Conservation (phyloP, 768 basidiomycete genomes). For the Agrocybe praecox region DNA sequence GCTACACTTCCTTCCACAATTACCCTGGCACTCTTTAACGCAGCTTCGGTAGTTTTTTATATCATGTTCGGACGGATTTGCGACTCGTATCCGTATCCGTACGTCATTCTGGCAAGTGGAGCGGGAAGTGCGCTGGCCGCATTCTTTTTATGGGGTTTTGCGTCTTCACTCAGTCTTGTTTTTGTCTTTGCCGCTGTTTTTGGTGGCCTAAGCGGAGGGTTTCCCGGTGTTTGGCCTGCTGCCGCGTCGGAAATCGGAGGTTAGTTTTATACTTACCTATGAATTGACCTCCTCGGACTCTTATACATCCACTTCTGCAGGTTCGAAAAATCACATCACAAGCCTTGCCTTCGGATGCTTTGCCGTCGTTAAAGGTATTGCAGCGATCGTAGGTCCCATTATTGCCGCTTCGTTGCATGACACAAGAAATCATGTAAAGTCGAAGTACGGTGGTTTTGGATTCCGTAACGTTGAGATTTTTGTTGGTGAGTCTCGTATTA, state of each 20-base stretch:
- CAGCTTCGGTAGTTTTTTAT: slow-evolving; percentile 1
- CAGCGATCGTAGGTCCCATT: slow-evolving; percentile 9
- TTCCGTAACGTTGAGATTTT: slow-evolving; percentile 13
- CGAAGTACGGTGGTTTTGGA: slow-evolving; percentile 8
- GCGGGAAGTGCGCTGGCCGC: slow-evolving; percentile 7
- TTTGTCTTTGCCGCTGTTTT: slow-evolving; percentile 9
- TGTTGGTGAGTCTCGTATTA: slow-evolving; percentile 3
- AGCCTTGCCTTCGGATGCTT: slow-evolving; percentile 11
- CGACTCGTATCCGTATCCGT: slow-evolving; percentile 12
- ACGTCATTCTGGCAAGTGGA: slow-evolving; percentile 9
- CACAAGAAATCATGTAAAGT: slow-evolving; percentile 1
- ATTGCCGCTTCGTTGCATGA: slow-evolving; percentile 8
- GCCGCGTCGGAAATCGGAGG: background rate
- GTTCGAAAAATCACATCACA: slow-evolving; percentile 7
- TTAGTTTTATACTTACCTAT: background rate
- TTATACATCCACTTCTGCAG: background rate
- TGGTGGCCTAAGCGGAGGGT: slow-evolving; percentile 1
- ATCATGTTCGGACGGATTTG: slow-evolving; percentile 9
- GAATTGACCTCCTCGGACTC: background rate
- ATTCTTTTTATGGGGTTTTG: slow-evolving; percentile 11
- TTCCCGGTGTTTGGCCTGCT: background rate
- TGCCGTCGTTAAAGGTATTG: slow-evolving; percentile 7
- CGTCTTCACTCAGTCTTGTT: slow-evolving; percentile 3
- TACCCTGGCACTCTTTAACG: slow-evolving; percentile 9
- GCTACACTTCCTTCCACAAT: slow-evolving; percentile 8